A percentile compares a stretch with the other conserved stretches of the same genome.
Evolutionary conservation across 306 rosid genomes (phyloP).

Genomic region (Potentilla sterilis): DNA sequence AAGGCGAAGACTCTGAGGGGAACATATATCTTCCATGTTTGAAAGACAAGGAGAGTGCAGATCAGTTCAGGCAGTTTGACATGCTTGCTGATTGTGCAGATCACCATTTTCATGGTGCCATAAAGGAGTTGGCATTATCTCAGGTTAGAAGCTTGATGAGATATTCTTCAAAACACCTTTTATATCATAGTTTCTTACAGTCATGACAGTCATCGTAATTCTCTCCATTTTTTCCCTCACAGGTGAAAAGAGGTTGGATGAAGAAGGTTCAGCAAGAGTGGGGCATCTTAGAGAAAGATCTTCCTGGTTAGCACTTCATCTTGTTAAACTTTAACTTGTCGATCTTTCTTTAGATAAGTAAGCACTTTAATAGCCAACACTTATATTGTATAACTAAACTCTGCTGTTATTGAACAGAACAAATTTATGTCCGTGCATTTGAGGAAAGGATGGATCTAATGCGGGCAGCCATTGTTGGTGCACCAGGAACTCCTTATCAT

Average conservation of each 20-base stretch:
- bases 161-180: background rate
- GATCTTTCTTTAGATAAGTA: background rate
- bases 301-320: slow-evolving; percentile 65
- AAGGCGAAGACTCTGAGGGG: slow-evolving; percentile 25
- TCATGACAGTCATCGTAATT: slow-evolving; percentile 14
- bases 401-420: slow-evolving; percentile 49
- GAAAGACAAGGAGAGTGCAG: slow-evolving; percentile 29
- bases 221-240: slow-evolving; percentile 21
- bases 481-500: slow-evolving; percentile 94
- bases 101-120: slow-evolving; percentile 63
- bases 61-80: slow-evolving; percentile 65
- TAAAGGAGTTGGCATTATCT: slow-evolving; percentile 49
- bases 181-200: slow-evolving; percentile 1
- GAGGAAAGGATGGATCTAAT: slow-evolving; percentile 95
- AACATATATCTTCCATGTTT: slow-evolving; percentile 33
- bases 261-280: slow-evolving; percentile 94
- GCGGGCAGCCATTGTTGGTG: slow-evolving; percentile 83
- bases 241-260: slow-evolving; percentile 75
- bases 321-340: slow-evolving; percentile 12
- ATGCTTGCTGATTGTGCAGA: slow-evolving; percentile 63
- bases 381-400: background rate
- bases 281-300: slow-evolving; percentile 77
- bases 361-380: background rate
- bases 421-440: slow-evolving; percentile 71
- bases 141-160: slow-evolving; percentile 56